These are phyloP conservation scores for Vanrija humicola DNA, from an alignment of 1,284 basidiomycete species.

Conservation along the genomic window DNA sequence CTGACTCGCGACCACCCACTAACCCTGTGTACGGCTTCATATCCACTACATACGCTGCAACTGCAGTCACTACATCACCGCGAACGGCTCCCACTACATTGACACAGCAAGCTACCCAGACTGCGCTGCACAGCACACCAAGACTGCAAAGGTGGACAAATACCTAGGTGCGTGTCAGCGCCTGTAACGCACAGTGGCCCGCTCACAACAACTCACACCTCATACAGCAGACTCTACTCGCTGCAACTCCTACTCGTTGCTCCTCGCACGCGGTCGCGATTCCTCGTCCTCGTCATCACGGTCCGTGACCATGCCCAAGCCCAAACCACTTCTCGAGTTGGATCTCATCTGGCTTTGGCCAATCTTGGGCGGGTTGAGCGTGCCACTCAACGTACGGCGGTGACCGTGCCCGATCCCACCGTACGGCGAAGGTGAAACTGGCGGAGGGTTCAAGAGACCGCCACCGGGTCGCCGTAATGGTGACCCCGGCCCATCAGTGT, in stretches of 20 bases:
- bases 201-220: too few relatives aligned
- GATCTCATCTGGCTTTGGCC: conserved; percentile 24
- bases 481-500: conserved; percentile 10
- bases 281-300: conserved; percentile 18
- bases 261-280: neutral
- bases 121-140: too few relatives aligned
- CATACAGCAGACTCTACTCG: too few relatives aligned
- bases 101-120: too few relatives aligned
- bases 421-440: conserved; percentile 31
- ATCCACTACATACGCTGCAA: too few relatives aligned
- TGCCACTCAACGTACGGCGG: conserved; percentile 25
- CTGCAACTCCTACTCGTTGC: neutral
- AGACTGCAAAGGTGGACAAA: too few relatives aligned
- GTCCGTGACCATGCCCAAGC: conserved; percentile 12
- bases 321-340: conserved; percentile 29
- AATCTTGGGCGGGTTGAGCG: conserved; percentile 14
- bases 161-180: too few relatives aligned
- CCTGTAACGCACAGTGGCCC: too few relatives aligned
- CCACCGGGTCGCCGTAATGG: conserved; percentile 23
- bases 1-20: too few relatives aligned
- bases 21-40: too few relatives aligned
- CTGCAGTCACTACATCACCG: too few relatives aligned
- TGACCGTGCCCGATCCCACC: conserved; percentile 12
- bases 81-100: too few relatives aligned
- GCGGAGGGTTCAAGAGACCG: conserved; percentile 25